These are phyloP conservation scores for Serendipita sp. DNA, from an alignment of 768 basidiomycete species.

Conservation along the genomic window DNA sequence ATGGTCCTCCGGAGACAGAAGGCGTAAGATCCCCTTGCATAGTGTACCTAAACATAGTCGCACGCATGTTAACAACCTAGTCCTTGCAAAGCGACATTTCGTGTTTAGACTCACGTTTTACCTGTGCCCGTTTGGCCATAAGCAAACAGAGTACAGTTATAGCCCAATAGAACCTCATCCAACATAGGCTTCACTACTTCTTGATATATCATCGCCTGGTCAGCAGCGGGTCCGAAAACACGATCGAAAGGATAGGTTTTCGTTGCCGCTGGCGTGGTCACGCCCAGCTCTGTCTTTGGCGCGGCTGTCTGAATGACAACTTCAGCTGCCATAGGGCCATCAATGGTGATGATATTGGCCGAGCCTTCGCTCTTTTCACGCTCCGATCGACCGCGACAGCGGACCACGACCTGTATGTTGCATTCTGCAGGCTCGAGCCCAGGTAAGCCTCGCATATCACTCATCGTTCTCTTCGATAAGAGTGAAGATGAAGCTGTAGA, in stretches of 20 bases:
- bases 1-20: slow-evolving; percentile 76
- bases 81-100: not conserved
- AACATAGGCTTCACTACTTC: slow-evolving; percentile 88
- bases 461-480: not conserved
- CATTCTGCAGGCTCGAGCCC: slow-evolving; percentile 34
- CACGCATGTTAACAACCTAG: not conserved
- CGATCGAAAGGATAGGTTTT: slow-evolving; percentile 87
- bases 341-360: slow-evolving; percentile 68
- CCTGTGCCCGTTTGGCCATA: slow-evolving; percentile 99
- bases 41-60: slow-evolving; percentile 39
- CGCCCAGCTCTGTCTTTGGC: slow-evolving; percentile 52
- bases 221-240: slow-evolving; percentile 93
- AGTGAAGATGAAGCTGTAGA: not conserved
- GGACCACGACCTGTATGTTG: slow-evolving; percentile 86
- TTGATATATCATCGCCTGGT: slow-evolving; percentile 84
- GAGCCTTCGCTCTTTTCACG: slow-evolving; percentile 75
- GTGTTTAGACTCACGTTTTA: slow-evolving; percentile 63
- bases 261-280: slow-evolving; percentile 56
- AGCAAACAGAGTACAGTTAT: slow-evolving; percentile 94
- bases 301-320: slow-evolving; percentile 67
- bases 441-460: not conserved
- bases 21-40: slow-evolving; percentile 91
- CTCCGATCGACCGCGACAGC: slow-evolving; percentile 73
- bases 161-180: slow-evolving; percentile 84
- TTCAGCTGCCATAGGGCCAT: slow-evolving; percentile 57